Conservation (phyloP, 208 protist species). For the Leishmania guyanensis region DNA sequence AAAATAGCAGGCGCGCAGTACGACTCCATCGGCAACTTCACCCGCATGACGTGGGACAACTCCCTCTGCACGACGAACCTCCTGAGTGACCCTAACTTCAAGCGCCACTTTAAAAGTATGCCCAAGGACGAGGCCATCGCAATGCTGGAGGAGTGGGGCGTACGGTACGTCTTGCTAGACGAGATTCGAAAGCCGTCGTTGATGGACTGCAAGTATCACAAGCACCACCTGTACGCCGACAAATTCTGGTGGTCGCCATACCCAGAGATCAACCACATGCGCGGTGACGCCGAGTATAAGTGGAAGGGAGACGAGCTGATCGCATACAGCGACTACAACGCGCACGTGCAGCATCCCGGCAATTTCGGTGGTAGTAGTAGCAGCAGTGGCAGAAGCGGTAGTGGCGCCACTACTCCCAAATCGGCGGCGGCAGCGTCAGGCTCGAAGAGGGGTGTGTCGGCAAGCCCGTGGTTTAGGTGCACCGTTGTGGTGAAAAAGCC, state of each 20-base stretch:
- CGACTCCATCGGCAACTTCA: slow-evolving; percentile 70
- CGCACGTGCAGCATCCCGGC: slow-evolving; percentile 36
- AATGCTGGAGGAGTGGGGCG: slow-evolving; percentile 80
- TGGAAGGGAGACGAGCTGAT: slow-evolving; percentile 86
- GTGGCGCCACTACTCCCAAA: not conserved
- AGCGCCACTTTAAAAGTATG: slow-evolving; percentile 39
- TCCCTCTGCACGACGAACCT: slow-evolving; percentile 54
- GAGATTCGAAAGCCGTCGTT: slow-evolving; percentile 79
- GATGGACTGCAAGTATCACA: slow-evolving; percentile 76
- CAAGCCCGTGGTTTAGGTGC: slow-evolving; percentile 21
- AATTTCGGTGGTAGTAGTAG: slow-evolving; percentile 30
- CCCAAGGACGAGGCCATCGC: slow-evolving; percentile 70
- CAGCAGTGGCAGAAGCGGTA: not conserved
- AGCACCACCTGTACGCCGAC: slow-evolving; percentile 72
- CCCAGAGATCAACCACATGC: slow-evolving; percentile 70
- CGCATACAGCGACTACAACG: slow-evolving; percentile 71
- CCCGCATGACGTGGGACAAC: slow-evolving; percentile 69
- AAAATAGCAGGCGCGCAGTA: slow-evolving; percentile 63
- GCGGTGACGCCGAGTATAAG: slow-evolving; percentile 82
- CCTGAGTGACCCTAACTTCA: slow-evolving; percentile 53
- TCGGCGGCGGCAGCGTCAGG: not conserved
- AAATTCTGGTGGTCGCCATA: slow-evolving; percentile 84
- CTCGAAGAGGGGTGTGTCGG: slow-evolving; percentile 3
- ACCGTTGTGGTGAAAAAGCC: not conserved
- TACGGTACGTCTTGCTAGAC: slow-evolving; percentile 82